Evolutionary conservation across 495 filamentous ascomycete species (phyloP), one percentile per base, ranked within the genome.

Genomic region (Penicillium riverlandense): DNA sequence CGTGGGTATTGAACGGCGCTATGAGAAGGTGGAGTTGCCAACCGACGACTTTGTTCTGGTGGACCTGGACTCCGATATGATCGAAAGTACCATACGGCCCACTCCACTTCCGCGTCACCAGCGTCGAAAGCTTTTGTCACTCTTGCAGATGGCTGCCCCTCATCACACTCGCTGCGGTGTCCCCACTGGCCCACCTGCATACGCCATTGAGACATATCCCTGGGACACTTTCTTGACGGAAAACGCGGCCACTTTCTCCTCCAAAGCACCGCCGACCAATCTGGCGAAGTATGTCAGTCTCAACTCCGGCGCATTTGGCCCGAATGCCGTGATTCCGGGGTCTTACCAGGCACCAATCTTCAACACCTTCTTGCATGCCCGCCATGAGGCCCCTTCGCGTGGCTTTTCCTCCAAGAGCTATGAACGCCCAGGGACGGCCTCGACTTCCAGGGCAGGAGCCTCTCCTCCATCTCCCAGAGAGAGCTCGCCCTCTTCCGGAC

Each of bases 11-110:
- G 92, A 98, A 62, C 77, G 88, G 41, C 79, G 92, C 34, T 98
- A 96, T 64, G 92, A 96, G 49, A 84, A 84, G 50, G 80, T 94
- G 40, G 86, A 94, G 45, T 75, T 96, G 30, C 92, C 92, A 0
- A 87, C 95, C n/a, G 92, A 97, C 53, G 92, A 97, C 57, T 96
- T 91, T 59, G 90, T 96, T 12, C 66, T 96, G 29, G 89, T 96
- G 34, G 92, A 98, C 63, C 73, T 98, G 33, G 92, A 98, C 66
- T 78, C 84, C 55, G 85, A 97, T 55, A 76, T 78, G 36, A 92
- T 98, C 43, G 86, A 94, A 58, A 84, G 87, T 47, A 89, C 87
- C 2, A 58, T 75, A 7, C 72, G 76, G 47, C 89, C 91, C 16
- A 75, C 74, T 14, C 72, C 82, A 27, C 78, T 98, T 13, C 92